Base-by-base conservation (phyloP, 306 rosid species). In the Astragalus membranaceus region DNA sequence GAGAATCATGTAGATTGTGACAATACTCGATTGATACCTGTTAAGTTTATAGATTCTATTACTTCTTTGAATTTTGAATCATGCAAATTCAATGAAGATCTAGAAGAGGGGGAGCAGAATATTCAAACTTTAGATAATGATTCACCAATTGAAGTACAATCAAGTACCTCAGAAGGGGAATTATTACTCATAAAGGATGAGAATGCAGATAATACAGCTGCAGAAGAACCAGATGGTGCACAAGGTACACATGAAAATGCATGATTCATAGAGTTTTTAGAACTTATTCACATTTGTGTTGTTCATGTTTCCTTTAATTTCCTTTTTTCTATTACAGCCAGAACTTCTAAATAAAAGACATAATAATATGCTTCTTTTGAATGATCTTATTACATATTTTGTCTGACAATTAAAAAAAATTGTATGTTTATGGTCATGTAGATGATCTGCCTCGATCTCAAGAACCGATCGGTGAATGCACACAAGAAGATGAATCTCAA, bases 31-130 rank as follows among this genome's bases (percentile, higher is more conserved):
- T 72, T 87, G 77, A 73, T 85, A 30, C 82, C 91, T 23, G 20
- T 83, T 26, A 81, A 89, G 61, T 84, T 83, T 68, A 84, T 87
- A 71, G 96, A 89, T 41, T 84, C 82, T 74, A 66, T 80, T 23
- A 84, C 86, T 49, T 75, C 67, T 60, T 61, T 72, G 47, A 71
- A 76, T 43, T 55, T 60, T 60, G 80, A 57, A 64, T 15, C 71
- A 15, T 35, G 68, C 72, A 82, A 49, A 16, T 35, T 50, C 67
- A 64, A 64, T 54, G 78, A 85, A 48, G 80, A 71, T 61, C 54
- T 37, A 6, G 41, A 3, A 39, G 55, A 73, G 51, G 26, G 5
- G 57, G 76, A 69, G 67, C 68, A 65, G 42, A 55, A 50, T 57
- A 56, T 70, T 44, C 73, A 36, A 32, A 53, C 37, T 49, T 64